A percentile compares a stretch with the other conserved stretches of the same genome.
Evolutionary conservation across 768 basidiomycete species (phyloP).

Genomic region (Serendipita sp.): DNA sequence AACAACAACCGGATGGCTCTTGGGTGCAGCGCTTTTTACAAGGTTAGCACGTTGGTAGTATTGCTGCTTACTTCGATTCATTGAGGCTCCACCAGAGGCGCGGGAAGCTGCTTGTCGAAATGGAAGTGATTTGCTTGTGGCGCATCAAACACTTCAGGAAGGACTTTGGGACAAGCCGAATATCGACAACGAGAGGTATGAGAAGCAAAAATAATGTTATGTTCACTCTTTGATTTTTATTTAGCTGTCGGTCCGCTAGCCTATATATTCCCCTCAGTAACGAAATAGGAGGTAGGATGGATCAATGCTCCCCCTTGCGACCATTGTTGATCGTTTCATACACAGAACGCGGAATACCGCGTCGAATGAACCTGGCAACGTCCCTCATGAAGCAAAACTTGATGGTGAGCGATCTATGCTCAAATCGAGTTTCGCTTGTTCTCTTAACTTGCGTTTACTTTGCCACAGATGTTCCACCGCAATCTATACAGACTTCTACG

Average conservation of each 20-base stretch:
- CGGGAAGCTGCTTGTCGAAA: not conserved
- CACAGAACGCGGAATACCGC: not conserved
- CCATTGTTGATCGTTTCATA: not conserved
- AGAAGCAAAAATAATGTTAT: not conserved
- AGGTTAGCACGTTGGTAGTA: conserved; percentile 13
- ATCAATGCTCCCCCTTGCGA: too few relatives aligned
- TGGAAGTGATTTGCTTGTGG: not conserved
- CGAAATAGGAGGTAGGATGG: not conserved
- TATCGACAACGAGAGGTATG: not conserved
- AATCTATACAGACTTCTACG: not conserved
- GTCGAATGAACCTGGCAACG: not conserved
- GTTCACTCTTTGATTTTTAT: not conserved
- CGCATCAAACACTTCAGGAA: not conserved
- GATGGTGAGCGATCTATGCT: not conserved
- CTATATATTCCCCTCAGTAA: not conserved
- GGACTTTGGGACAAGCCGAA: not conserved
- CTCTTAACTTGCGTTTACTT: not conserved
- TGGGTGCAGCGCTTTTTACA: conserved; percentile 21
- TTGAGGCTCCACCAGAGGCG: not conserved
- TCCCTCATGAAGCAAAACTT: not conserved
- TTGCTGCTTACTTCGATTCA: not conserved
- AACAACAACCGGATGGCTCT: conserved; percentile 13
- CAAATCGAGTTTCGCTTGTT: not conserved
- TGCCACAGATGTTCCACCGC: not conserved
- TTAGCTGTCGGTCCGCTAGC: not conserved